Evolutionary conservation across 768 basidiomycete species (phyloP), one percentile per base, ranked within the genome.

Genomic region (Mycena olivaceomarginata): DNA sequence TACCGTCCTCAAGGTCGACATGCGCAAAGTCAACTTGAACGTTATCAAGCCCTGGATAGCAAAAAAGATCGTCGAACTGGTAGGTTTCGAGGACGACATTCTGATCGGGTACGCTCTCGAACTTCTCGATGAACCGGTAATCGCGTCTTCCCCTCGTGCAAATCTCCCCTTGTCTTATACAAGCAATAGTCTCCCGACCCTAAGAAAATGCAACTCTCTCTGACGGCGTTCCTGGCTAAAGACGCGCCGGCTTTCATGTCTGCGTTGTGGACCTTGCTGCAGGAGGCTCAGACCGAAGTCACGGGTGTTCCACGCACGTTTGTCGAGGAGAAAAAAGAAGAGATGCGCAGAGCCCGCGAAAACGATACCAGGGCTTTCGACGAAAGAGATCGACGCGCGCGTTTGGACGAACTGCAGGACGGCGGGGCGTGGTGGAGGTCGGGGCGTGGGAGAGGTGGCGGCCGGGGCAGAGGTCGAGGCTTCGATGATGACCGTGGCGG

Each of bases 81-180:
- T 97, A 57, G 97, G 98, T 2, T 93, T 99, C 48, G 98, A 99
- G 82, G 98, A 99, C 85, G 98, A 99, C 83, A 94, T 99, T 57
- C 94, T 99, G 56, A 93, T 99, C 40, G 98, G 99, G 83, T 99
- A 98, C 82, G 97, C 97, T 20, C 96, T 97, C 93, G 97, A 97
- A 20, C 89, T 99, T 22, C 87, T 99, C 7, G 98, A 99, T 83
- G 96, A 98, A 78, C 94, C 95, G n/a, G 97, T 98, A 77, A 79
- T 94, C 84, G 0, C 40, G 62, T 64, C 68, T 11, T 31, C 51
- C 66, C 59, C 37, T 20, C 43, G 16, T 41, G 37, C 15, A 12
- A 57, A 31, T 59, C 31, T 53, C 12, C 15, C 51, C 40, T 16
- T 41, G 12, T 15, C 46, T 74, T 1, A 43, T 16, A 43, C 48